Percentiles rank a stretch among this genome's conserved stretches.
These are phyloP conservation scores for bread wheat (Triticum aestivum) DNA, from an alignment of 176 grass and related monocot genomes.

Conservation along the genomic window DNA sequence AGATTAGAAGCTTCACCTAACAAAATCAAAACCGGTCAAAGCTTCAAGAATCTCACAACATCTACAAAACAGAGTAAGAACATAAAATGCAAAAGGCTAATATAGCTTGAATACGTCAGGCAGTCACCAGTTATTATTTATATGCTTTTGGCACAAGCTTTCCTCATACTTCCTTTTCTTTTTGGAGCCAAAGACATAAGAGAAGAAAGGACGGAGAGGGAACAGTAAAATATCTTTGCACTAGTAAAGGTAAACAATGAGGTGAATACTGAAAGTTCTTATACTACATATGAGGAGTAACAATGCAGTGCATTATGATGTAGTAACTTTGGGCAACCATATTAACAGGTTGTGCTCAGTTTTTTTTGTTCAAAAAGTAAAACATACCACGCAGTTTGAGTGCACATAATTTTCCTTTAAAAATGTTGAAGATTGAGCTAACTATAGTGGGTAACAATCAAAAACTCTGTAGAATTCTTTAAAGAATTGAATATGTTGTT, in stretches of 20 bases:
- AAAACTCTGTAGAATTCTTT: neutral
- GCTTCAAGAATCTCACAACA: constrained; percentile 21
- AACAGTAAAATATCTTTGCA: neutral
- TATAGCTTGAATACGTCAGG: neutral
- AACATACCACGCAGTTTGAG: neutral
- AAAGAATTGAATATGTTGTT: neutral
- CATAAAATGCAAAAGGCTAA: constrained; percentile 5
- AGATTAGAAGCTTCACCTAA: constrained; percentile 36
- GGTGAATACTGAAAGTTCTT: neutral
- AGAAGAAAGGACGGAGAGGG: neutral
- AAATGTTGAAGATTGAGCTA: neutral
- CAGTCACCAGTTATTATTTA: neutral
- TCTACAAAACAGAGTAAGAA: constrained; percentile 35
- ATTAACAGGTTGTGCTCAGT: neutral
- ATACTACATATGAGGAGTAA: neutral
- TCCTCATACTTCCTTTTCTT: neutral
- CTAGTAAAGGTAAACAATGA: neutral
- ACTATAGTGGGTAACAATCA: neutral
- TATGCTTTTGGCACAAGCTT: neutral
- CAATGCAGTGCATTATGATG: constrained; percentile 28
- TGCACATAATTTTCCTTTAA: neutral
- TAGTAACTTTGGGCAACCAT: neutral
- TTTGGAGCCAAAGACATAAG: neutral
- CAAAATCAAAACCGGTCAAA: constrained; percentile 6
- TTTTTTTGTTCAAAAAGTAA: neutral